Percentiles rank a stretch among this genome's conserved stretches.
Evolutionary conservation across 202 grass and related monocot genomes (phyloP).

Genomic region (Panicum hallii): DNA sequence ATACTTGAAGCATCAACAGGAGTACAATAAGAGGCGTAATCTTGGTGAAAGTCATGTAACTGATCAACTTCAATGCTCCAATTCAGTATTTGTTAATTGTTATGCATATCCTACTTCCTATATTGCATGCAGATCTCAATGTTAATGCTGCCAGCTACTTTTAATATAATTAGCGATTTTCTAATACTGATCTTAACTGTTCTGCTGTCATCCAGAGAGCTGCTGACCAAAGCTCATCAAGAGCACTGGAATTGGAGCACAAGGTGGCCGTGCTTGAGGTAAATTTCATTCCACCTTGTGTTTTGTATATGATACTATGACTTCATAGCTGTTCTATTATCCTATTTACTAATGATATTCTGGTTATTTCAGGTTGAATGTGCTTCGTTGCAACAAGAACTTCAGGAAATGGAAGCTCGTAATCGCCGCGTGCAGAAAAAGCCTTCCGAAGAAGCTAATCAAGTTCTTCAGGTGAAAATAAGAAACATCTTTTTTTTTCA

Average conservation of each 20-base stretch:
- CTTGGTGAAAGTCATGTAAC: neutral
- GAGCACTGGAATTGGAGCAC: conserved; percentile 88
- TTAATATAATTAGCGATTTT: conserved; percentile 13
- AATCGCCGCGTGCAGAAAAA: conserved; percentile 93
- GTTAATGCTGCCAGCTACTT: conserved; percentile 1
- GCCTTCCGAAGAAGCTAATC: conserved; percentile 95
- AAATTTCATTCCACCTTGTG: conserved; percentile 20
- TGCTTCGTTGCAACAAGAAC: conserved; percentile 85
- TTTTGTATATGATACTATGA: neutral
- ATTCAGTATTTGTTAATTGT: neutral
- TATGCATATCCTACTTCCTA: neutral
- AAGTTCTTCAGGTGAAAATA: conserved; percentile 82
- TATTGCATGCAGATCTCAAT: conserved; percentile 1
- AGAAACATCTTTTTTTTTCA: conserved; percentile 29
- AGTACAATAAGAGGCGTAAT: conserved; percentile 15
- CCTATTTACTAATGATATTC: conserved; percentile 40
- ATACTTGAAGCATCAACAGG: conserved; percentile 11
- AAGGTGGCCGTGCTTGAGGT: conserved; percentile 98
- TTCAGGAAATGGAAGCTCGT: conserved; percentile 90
- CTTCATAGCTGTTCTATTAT: conserved; percentile 13
- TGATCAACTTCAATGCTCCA: too few species aligned
- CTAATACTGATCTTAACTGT: conserved; percentile 34
- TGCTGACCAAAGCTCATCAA: conserved; percentile 96
- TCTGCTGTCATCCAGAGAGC: conserved; percentile 66
- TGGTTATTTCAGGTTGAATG: conserved; percentile 79